These are phyloP conservation scores for Fragilariopsis cylindrus DNA, from an alignment of 108 stramenopile genomes.

Conservation along the genomic window DNA sequence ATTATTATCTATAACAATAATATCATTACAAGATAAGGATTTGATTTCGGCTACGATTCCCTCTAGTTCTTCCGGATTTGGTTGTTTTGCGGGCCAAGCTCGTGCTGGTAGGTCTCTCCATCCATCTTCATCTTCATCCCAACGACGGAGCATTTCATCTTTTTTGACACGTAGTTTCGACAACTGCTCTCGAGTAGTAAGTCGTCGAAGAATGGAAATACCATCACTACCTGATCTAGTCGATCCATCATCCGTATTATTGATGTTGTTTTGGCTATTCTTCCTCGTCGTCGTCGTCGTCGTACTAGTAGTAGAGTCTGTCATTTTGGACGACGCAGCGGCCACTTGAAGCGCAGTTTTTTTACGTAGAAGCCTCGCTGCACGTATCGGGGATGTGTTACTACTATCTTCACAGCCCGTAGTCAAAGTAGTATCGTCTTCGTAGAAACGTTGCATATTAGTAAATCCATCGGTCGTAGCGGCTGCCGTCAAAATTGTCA, in stretches of 20 bases:
- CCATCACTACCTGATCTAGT: too few species aligned
- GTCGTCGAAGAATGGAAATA: conserved; percentile 2
- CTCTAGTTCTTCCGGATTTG: conserved; percentile 34
- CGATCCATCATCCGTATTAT: not conserved
- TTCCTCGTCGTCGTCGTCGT: not conserved
- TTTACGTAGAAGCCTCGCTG: conserved; percentile 10
- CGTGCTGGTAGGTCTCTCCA: conserved; percentile 46
- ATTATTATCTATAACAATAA: not conserved
- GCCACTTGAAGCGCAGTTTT: conserved; percentile 26
- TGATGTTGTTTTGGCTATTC: too few species aligned
- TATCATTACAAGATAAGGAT: conserved; percentile 8
- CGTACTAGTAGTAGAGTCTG: too few species aligned
- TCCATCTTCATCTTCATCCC: conserved; percentile 47
- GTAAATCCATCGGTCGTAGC: not conserved
- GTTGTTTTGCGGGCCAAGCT: conserved; percentile 47
- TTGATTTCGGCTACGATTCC: conserved; percentile 22
- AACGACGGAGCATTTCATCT: conserved; percentile 41
- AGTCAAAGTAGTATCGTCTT: not conserved
- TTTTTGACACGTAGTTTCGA: conserved; percentile 24
- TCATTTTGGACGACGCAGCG: not conserved
- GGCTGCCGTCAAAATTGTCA: not conserved
- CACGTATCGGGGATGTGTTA: not conserved
- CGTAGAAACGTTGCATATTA: not conserved
- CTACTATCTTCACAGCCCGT: not conserved
- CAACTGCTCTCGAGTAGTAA: conserved; percentile 27